A percentile compares a stretch with the other conserved stretches of the same genome.
phyloP scores from a whole-genome alignment of 768 basidiomycete species.

The Boletus vermiculosoides region DNA sequence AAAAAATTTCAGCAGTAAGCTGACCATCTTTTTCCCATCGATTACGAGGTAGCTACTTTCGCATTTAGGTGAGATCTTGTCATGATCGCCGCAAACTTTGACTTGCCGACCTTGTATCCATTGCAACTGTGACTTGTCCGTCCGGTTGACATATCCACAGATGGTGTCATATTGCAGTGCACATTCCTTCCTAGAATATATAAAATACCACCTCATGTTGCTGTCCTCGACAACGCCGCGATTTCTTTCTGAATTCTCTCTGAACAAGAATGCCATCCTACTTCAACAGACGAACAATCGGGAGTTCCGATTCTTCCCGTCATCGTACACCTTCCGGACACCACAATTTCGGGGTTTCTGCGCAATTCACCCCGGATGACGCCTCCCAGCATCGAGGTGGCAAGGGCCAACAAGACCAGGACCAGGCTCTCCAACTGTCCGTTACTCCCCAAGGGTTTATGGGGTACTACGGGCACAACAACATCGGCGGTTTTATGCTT shows the following conservation, averaged over 20 bases:
- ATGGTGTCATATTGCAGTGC: background rate
- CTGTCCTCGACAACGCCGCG: background rate
- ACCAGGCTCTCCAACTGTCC: background rate
- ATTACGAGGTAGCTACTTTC: background rate
- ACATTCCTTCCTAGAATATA: background rate
- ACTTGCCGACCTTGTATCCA: background rate
- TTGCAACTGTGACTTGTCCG: background rate
- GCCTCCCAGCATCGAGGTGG: background rate
- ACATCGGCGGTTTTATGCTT: slow-evolving; percentile 1
- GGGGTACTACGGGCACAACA: background rate
- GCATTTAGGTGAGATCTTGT: background rate
- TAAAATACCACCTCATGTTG: background rate
- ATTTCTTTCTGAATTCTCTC: background rate
- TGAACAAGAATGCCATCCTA: slow-evolving; percentile 5
- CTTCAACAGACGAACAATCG: slow-evolving; percentile 4
- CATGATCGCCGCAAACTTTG: background rate
- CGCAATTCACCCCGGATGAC: background rate
- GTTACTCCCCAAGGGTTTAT: background rate
- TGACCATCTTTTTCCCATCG: background rate
- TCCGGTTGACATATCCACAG: background rate
- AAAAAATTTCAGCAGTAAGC: background rate
- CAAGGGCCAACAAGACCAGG: background rate
- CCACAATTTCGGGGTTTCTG: background rate
- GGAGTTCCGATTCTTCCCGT: background rate
- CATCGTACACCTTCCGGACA: background rate